Conservation (phyloP, 768 basidiomycete genomes). For the Russula brevipes region DNA sequence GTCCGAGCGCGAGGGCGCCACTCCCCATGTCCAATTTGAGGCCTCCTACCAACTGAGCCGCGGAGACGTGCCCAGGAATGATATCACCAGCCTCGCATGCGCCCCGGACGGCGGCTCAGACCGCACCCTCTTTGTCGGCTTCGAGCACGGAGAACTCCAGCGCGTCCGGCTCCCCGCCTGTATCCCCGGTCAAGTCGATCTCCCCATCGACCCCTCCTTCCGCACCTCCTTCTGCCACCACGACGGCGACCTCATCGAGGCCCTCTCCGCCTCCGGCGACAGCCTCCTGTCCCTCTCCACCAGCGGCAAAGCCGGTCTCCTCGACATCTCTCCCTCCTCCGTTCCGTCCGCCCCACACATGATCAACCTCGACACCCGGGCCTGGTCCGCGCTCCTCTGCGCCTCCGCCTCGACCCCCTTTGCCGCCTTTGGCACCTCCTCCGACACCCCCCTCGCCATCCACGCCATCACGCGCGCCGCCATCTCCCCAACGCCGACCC, state of each 20-base stretch:
- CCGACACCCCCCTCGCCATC: conserved; percentile 52
- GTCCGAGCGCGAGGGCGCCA: conserved; percentile 25
- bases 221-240: conserved; percentile 32
- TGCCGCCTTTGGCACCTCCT: conserved; percentile 64
- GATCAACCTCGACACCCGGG: conserved; percentile 46
- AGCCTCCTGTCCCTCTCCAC: conserved; percentile 55
- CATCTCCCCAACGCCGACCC: conserved; percentile 45
- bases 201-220: conserved; percentile 24
- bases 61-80: conserved; percentile 34
- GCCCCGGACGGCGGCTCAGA: conserved; percentile 42
- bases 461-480: conserved; percentile 47
- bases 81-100: conserved; percentile 54
- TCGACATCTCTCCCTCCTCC: conserved; percentile 26
- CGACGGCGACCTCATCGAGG: conserved; percentile 49
- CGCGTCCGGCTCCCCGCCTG: conserved; percentile 36
- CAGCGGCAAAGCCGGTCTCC: conserved; percentile 44
- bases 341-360: conserved; percentile 26
- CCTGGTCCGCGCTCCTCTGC: conserved; percentile 61
- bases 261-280: conserved; percentile 44
- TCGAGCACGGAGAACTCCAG: conserved; percentile 54
- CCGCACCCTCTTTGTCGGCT: conserved; percentile 49
- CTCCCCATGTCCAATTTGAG: conserved; percentile 47
- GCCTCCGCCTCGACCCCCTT: conserved; percentile 49
- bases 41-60: conserved; percentile 39
- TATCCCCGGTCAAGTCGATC: conserved; percentile 18